phyloP scores from a whole-genome alignment of 2,329 filamentous ascomycete species.

The Neocucurbitaria cava region DNA sequence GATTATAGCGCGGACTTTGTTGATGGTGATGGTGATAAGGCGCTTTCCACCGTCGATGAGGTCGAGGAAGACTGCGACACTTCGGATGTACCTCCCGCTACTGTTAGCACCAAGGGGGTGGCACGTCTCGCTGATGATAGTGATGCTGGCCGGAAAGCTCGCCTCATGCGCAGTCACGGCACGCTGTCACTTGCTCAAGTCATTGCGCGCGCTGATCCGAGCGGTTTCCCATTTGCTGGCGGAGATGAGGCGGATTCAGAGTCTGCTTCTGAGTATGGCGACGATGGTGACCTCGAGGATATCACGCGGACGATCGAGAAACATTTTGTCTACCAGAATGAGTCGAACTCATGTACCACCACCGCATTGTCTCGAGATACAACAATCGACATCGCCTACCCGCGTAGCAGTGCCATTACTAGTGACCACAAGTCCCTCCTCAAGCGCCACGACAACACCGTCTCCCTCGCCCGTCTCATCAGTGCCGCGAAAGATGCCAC shows the following conservation, averaged over 20 bases:
- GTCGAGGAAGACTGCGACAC: background rate
- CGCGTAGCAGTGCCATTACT: no score
- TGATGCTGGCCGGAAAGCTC: background rate
- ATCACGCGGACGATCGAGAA: background rate
- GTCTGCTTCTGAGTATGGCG: background rate
- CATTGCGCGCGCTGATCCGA: slow-evolving; percentile 6
- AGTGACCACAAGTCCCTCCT: background rate
- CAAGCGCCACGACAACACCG: background rate
- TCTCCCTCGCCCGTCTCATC: slow-evolving; percentile 1
- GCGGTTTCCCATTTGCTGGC: background rate
- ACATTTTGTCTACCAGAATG: background rate
- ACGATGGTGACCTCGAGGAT: background rate
- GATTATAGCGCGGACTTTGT: background rate
- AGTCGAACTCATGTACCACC: background rate
- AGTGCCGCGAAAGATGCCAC: background rate
- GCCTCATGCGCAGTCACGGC: background rate
- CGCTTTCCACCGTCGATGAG: background rate
- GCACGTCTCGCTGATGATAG: background rate
- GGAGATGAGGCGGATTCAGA: slow-evolving; percentile 1
- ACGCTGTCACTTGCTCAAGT: slow-evolving; percentile 4
- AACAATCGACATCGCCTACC: background rate
- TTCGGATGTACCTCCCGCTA: background rate
- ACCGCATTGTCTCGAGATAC: background rate
- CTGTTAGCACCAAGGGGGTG: background rate
- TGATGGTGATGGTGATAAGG: background rate